Evolutionary conservation across 371 early-diverging fungal species (phyloP).

Genomic region (Lichtheimia hyalospora): DNA sequence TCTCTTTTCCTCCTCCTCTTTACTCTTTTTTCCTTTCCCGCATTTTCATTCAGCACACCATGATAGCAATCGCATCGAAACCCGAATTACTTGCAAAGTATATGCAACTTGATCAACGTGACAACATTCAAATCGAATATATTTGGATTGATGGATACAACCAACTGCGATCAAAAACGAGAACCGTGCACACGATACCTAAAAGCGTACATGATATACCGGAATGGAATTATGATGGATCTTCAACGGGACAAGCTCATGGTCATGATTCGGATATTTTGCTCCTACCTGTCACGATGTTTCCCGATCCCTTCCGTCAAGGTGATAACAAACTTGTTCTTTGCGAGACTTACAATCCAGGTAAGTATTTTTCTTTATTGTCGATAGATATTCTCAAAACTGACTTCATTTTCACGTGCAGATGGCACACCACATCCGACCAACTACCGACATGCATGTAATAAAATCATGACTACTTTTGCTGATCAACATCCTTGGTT

Average conservation of each 20-base stretch:
- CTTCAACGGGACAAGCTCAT: slow-evolving; percentile 48
- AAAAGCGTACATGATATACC: slow-evolving; percentile 31
- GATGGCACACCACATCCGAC: slow-evolving; percentile 52
- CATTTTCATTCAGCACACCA: background rate
- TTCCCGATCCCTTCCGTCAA: slow-evolving; percentile 52
- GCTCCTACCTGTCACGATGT: slow-evolving; percentile 47
- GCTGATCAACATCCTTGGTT: slow-evolving; percentile 56
- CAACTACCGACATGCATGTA: slow-evolving; percentile 43
- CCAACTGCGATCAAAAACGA: slow-evolving; percentile 37
- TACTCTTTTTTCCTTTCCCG: background rate
- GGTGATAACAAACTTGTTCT: slow-evolving; percentile 42
- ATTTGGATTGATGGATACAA: slow-evolving; percentile 51
- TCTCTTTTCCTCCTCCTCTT: background rate
- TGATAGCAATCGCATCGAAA: slow-evolving; percentile 12
- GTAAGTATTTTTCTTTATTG: slow-evolving; percentile 2
- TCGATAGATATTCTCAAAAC: slow-evolving; percentile 1
- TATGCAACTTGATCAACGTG: slow-evolving; percentile 38
- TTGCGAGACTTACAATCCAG: slow-evolving; percentile 23
- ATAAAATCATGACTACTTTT: slow-evolving; percentile 42
- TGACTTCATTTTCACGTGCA: background rate
- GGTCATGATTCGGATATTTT: slow-evolving; percentile 48
- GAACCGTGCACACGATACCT: slow-evolving; percentile 37
- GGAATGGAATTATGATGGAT: slow-evolving; percentile 56
- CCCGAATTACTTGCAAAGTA: slow-evolving; percentile 24
- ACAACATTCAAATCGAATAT: slow-evolving; percentile 45